A percentile compares a stretch with the other conserved stretches of the same genome.
Evolutionary conservation across 371 early-diverging fungal species (phyloP).

Genomic region (Apophysomyces trapeziformis): DNA sequence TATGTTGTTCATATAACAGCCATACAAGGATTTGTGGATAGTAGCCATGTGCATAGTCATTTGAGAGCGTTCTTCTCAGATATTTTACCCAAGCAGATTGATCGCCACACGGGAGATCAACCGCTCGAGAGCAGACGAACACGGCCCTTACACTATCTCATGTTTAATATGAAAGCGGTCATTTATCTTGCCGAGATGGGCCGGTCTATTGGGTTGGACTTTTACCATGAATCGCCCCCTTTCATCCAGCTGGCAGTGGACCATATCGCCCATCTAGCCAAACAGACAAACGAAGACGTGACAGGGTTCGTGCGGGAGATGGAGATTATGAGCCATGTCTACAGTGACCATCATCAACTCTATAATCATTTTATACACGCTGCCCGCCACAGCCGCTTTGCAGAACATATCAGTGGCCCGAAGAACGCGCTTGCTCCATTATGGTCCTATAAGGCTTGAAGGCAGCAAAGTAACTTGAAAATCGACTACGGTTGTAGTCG

Average conservation of each 20-base stretch:
- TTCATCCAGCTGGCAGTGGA: slow-evolving; percentile 29
- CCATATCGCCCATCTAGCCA: slow-evolving; percentile 21
- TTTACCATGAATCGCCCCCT: slow-evolving; percentile 14
- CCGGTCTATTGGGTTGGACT: slow-evolving; percentile 17
- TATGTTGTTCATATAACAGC: slow-evolving; percentile 36
- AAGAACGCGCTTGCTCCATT: slow-evolving; percentile 32
- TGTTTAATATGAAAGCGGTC: slow-evolving; percentile 47
- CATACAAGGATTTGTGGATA: slow-evolving; percentile 30
- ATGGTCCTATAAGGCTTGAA: slow-evolving; percentile 21
- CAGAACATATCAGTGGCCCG: slow-evolving; percentile 33
- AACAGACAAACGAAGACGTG: slow-evolving; percentile 29
- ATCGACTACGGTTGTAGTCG: too few species aligned
- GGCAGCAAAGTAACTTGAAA: too few species aligned
- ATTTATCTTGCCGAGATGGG: slow-evolving; percentile 28
- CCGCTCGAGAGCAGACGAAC: slow-evolving; percentile 40
- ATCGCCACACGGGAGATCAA: slow-evolving; percentile 39
- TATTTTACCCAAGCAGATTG: slow-evolving; percentile 30
- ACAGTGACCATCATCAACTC: slow-evolving; percentile 17
- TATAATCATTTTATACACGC: slow-evolving; percentile 23
- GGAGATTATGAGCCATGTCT: slow-evolving; percentile 19
- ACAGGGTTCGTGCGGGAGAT: slow-evolving; percentile 36
- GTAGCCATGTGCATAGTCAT: slow-evolving; percentile 1
- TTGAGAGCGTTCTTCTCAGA: slow-evolving; percentile 24
- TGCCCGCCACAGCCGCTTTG: slow-evolving; percentile 24
- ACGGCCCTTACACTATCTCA: slow-evolving; percentile 44